phyloP scores from a whole-genome alignment of 106 monocot genomes.

The Dioscorea zingiberensis region DNA sequence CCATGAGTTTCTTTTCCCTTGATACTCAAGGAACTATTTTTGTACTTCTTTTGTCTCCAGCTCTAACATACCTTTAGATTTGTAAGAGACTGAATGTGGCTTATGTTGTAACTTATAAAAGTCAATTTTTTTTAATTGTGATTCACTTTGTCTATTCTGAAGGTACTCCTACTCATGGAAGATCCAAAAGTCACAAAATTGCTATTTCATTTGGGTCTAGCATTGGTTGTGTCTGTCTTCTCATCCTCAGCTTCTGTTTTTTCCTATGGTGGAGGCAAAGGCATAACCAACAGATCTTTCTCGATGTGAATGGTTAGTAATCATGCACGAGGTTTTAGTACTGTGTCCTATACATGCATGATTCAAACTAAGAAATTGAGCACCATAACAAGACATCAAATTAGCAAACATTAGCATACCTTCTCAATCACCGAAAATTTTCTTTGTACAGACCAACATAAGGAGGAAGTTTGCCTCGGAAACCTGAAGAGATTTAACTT shows the following conservation, averaged over 20 bases:
- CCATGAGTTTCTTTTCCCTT: too few relatives aligned
- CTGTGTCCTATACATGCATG: neutral
- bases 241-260: conserved; percentile 24
- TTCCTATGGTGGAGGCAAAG: conserved; percentile 53
- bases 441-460: conserved; percentile 30
- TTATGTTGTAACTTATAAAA: too few relatives aligned
- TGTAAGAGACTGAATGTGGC: too few relatives aligned
- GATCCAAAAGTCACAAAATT: conserved; percentile 27
- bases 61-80: too few relatives aligned
- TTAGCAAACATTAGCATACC: neutral
- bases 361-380: too few relatives aligned
- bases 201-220: conserved; percentile 42
- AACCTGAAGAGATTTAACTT: conserved; percentile 50
- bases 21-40: too few relatives aligned
- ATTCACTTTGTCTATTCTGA: neutral
- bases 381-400: too few relatives aligned
- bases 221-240: conserved; percentile 21
- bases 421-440: neutral
- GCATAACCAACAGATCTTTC: conserved; percentile 29
- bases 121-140: too few relatives aligned
- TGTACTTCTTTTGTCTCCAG: too few relatives aligned
- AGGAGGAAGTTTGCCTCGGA: conserved; percentile 36
- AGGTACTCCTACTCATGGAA: conserved; percentile 20
- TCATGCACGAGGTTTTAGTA: neutral
- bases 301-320: conserved; percentile 47